A percentile compares a stretch with the other conserved stretches of the same genome.
Evolutionary conservation across 768 basidiomycete genomes (phyloP).

Genomic region (Mycena galericulata): DNA sequence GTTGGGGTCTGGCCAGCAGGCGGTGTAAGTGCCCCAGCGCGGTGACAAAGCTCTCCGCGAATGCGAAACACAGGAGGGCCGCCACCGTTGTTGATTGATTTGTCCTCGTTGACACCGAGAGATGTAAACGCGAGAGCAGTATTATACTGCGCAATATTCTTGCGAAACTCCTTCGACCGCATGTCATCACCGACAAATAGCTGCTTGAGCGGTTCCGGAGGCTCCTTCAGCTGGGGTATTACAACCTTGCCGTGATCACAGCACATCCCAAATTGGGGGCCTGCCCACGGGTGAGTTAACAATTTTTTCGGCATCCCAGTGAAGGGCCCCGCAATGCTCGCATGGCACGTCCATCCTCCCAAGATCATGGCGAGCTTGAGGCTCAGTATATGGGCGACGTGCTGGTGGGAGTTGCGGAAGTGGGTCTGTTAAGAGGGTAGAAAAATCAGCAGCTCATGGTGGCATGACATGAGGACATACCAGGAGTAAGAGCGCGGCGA

Average conservation of each 20-base stretch:
- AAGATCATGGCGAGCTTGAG: too few species aligned
- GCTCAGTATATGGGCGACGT: too few species aligned
- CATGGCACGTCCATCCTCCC: too few species aligned
- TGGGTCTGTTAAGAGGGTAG: too few species aligned
- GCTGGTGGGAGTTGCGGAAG: too few species aligned
- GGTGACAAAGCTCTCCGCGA: constrained; percentile 47
- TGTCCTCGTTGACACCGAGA: constrained; percentile 42
- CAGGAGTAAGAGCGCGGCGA: too few species aligned
- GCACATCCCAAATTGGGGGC: constrained; percentile 41
- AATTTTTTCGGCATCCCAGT: constrained; percentile 33
- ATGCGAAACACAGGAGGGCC: constrained; percentile 46
- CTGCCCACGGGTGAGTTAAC: not conserved
- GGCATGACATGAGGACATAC: too few species aligned
- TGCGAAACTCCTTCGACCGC: constrained; percentile 39
- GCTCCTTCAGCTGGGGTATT: constrained; percentile 29
- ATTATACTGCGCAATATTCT: constrained; percentile 52
- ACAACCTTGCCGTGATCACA: constrained; percentile 43
- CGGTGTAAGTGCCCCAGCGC: constrained; percentile 48
- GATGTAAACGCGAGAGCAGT: constrained; percentile 51
- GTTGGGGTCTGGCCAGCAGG: constrained; percentile 30
- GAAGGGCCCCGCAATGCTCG: constrained; percentile 30
- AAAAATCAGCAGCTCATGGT: too few species aligned
- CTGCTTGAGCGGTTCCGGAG: constrained; percentile 21
- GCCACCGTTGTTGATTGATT: constrained; percentile 34
- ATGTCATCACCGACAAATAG: not conserved